A percentile compares a stretch with the other conserved stretches of the same genome.
Evolutionary conservation across 495 filamentous ascomycete species (phyloP).

Genomic region (Friedmanniomyces endolithicus): DNA sequence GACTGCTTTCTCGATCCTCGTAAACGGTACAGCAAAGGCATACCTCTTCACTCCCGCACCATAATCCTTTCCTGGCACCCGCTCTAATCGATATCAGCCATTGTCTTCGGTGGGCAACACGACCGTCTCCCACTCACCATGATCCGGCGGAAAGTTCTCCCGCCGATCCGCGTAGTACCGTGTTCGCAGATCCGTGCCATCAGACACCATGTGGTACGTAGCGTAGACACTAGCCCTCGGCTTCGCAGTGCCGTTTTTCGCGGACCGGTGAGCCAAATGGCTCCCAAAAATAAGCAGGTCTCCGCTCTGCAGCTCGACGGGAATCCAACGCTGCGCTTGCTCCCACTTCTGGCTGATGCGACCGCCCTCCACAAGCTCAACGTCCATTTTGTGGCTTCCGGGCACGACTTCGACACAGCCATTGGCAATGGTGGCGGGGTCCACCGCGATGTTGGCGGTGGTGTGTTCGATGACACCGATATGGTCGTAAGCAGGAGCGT

Average conservation of each 20-base stretch:
- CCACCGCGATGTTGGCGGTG: conserved; percentile 35
- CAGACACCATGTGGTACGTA: conserved; percentile 35
- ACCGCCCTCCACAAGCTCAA: conserved; percentile 32
- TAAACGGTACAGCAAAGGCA: conserved; percentile 11
- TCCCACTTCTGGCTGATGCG: conserved; percentile 35
- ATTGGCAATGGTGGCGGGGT: conserved; percentile 32
- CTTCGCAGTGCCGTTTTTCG: conserved; percentile 31
- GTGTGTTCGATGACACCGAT: conserved; percentile 38
- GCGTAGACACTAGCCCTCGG: conserved; percentile 36
- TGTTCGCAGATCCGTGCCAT: conserved; percentile 33
- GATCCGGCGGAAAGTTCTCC: conserved; percentile 21
- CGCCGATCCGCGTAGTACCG: conserved; percentile 35
- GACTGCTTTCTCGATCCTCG: background rate
- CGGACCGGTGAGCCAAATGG: conserved; percentile 36
- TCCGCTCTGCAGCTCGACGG: conserved; percentile 32
- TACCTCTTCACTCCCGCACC: conserved; percentile 10
- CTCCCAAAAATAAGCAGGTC: conserved; percentile 36
- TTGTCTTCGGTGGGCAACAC: too few relatives aligned
- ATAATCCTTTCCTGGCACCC: conserved; percentile 8
- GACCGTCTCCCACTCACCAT: conserved; percentile 5
- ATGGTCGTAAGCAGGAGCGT: conserved; percentile 38
- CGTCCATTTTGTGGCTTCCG: conserved; percentile 28
- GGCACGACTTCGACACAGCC: conserved; percentile 37
- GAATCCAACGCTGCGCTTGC: conserved; percentile 30
- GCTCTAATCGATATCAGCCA: background rate